These are phyloP conservation scores for Alternaria conjuncta DNA, from an alignment of 2,329 filamentous ascomycete species.

Conservation along the genomic window DNA sequence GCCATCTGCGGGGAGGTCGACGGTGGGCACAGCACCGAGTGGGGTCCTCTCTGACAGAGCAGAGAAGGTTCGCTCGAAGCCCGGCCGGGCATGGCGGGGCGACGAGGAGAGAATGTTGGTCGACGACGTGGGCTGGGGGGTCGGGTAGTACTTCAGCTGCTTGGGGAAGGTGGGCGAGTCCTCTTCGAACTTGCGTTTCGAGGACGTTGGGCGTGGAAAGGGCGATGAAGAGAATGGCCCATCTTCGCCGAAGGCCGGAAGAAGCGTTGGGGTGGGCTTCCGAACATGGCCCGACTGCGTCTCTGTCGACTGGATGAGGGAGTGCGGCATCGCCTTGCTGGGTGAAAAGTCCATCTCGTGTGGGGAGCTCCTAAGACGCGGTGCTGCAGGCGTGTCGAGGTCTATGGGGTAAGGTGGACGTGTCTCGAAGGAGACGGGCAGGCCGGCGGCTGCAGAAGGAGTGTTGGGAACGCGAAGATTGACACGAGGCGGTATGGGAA, in stretches of 20 bases:
- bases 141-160: constrained; percentile 78
- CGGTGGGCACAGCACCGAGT: constrained; percentile 79
- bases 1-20: constrained; percentile 81
- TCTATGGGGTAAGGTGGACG: constrained; percentile 27
- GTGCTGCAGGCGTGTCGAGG: constrained; percentile 36
- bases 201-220: constrained; percentile 66
- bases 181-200: constrained; percentile 69
- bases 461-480: constrained; percentile 19
- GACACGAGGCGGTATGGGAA: constrained; percentile 16
- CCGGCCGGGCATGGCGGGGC: constrained; percentile 57
- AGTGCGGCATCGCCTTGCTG: constrained; percentile 31
- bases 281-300: constrained; percentile 49
- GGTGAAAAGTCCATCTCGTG: constrained; percentile 44
- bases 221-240: constrained; percentile 82
- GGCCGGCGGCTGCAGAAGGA: constrained; percentile 31
- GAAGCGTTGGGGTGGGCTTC: constrained; percentile 67
- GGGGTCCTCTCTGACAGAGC: constrained; percentile 79
- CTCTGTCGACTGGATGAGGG: constrained; percentile 36
- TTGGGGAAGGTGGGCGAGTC: constrained; percentile 54
- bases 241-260: constrained; percentile 69
- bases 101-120: constrained; percentile 89
- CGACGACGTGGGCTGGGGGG: constrained; percentile 90
- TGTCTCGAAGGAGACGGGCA: constrained; percentile 32
- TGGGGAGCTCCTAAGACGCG: constrained; percentile 34
- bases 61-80: constrained; percentile 63